A percentile compares a stretch with the other conserved stretches of the same genome.
These are phyloP conservation scores for Sedum album DNA, from an alignment of 164 flowering plant genomes.

Conservation along the genomic window DNA sequence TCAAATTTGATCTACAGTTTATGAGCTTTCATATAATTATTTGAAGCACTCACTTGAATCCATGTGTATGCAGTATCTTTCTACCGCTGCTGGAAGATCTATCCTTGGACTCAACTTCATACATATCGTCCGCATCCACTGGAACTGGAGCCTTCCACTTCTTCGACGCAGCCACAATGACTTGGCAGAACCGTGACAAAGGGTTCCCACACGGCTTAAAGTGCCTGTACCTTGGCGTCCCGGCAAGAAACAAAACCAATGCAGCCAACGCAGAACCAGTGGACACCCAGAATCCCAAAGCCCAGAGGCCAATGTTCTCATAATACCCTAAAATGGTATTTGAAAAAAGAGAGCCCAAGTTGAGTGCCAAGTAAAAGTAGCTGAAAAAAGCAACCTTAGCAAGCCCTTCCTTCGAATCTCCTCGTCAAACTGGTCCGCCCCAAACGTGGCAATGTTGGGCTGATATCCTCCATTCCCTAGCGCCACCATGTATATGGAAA, in stretches of 20 bases:
- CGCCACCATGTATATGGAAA: neutral
- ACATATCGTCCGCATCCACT: neutral
- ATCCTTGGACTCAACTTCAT: neutral
- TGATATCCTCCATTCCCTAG: neutral
- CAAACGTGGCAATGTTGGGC: neutral
- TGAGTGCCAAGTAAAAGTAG: neutral
- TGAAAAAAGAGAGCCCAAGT: neutral
- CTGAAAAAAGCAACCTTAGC: neutral
- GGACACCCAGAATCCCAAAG: constrained; percentile 1
- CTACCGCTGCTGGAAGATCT: neutral
- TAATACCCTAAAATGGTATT: neutral
- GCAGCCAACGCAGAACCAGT: constrained; percentile 3
- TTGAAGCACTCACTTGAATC: neutral
- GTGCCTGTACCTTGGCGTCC: constrained; percentile 2
- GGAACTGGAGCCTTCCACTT: neutral
- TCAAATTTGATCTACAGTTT: neutral
- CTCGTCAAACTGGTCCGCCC: constrained; percentile 1
- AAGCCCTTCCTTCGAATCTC: constrained; percentile 1
- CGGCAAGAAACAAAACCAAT: neutral
- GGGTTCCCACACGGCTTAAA: constrained; percentile 3
- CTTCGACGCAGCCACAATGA: neutral
- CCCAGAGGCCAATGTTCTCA: constrained; percentile 4
- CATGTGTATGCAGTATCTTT: constrained; percentile 1
- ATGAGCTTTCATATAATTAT: neutral
- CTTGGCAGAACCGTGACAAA: neutral